phyloP scores from a whole-genome alignment of 306 rosid species.

The Casuarina glauca region DNA sequence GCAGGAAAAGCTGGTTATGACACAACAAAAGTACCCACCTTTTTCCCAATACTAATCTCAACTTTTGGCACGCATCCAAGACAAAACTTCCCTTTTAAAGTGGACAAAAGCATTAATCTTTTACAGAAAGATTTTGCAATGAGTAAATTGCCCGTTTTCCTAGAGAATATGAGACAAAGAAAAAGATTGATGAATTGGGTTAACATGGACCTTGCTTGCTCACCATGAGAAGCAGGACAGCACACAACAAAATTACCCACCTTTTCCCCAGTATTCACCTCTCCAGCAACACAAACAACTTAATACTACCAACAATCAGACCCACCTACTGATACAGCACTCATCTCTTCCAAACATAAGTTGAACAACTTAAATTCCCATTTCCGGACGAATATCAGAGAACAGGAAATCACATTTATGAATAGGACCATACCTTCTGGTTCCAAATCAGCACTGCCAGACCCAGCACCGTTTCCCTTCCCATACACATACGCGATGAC shows the following conservation, averaged over 20 bases:
- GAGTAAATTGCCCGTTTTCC: background rate
- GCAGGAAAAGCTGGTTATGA: background rate
- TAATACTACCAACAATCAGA: background rate
- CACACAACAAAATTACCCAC: background rate
- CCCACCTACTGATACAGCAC: background rate
- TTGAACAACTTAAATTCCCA: constrained; percentile 2
- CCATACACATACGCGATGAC: constrained; percentile 42
- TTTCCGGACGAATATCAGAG: too few species aligned
- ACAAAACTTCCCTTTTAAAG: background rate
- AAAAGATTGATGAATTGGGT: background rate
- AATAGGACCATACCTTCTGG: constrained; percentile 39
- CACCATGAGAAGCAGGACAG: too few species aligned
- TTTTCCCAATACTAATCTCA: background rate
- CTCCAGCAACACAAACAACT: background rate
- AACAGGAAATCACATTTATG: background rate
- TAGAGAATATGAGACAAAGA: background rate
- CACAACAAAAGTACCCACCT: background rate
- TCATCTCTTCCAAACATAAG: background rate
- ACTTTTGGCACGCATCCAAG: background rate
- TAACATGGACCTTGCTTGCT: background rate
- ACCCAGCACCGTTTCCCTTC: constrained; percentile 14
- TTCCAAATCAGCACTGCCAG: constrained; percentile 28
- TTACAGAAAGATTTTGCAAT: background rate
- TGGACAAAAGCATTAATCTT: background rate
- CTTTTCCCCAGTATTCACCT: background rate